Percentiles rank a stretch among this genome's conserved stretches.
These are phyloP conservation scores for Actinomortierella wolfii DNA, from an alignment of 371 early-diverging fungal species.

Conservation along the genomic window DNA sequence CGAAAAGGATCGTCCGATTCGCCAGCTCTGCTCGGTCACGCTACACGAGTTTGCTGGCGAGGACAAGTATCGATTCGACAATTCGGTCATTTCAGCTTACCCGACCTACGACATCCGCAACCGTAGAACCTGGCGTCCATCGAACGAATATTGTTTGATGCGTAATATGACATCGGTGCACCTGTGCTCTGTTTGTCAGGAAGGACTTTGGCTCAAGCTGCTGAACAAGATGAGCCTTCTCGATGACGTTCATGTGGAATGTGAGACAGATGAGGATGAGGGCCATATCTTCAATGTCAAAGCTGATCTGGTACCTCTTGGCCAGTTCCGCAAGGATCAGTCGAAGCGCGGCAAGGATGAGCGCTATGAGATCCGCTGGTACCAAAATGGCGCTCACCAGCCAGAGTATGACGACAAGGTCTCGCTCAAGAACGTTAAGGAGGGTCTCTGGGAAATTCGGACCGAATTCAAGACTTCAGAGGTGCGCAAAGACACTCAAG, in stretches of 20 bases:
- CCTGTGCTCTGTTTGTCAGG: constrained; percentile 62
- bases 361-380: constrained; percentile 44
- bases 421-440: constrained; percentile 13
- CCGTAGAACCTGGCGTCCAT: constrained; percentile 53
- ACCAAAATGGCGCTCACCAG: constrained; percentile 29
- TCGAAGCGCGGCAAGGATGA: constrained; percentile 30
- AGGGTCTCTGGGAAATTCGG: constrained; percentile 45
- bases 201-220: constrained; percentile 62
- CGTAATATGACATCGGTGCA: constrained; percentile 56
- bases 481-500: constrained; percentile 48
- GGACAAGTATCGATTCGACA: constrained; percentile 46
- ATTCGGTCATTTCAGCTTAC: constrained; percentile 51
- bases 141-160: constrained; percentile 65
- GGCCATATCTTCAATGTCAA: constrained; percentile 16
- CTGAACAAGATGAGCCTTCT: constrained; percentile 52
- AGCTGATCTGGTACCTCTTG: constrained; percentile 48
- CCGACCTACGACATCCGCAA: constrained; percentile 50
- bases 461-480: constrained; percentile 46
- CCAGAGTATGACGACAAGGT: constrained; percentile 19
- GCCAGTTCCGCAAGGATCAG: constrained; percentile 49
- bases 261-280: constrained; percentile 2
- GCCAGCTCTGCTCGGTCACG: constrained; percentile 58
- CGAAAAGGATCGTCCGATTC: constrained; percentile 45
- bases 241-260: constrained; percentile 49
- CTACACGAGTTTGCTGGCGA: constrained; percentile 59